phyloP scores from a whole-genome alignment of 2,329 filamentous ascomycete species.

The Thermomyces lanuginosus region DNA sequence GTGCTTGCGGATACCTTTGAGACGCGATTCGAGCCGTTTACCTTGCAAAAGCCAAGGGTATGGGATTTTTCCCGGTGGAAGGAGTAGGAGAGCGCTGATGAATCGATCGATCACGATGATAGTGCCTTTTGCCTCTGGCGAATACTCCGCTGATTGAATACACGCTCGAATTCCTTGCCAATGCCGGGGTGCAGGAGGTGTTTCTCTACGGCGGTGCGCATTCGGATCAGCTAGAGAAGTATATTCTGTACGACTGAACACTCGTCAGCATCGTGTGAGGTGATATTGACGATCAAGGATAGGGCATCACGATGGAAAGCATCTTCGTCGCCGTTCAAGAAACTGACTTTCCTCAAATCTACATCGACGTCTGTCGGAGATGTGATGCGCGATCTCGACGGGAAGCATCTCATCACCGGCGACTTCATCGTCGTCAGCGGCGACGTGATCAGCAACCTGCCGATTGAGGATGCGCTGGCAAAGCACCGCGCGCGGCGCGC shows the following conservation, averaged over 20 bases:
- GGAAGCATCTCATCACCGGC: conserved; percentile 64
- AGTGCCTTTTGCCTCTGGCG: conserved; percentile 85
- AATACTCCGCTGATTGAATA: conserved; percentile 96
- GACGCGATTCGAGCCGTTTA: conserved; percentile 77
- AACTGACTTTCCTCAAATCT: conserved; percentile 71
- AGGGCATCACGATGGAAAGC: conserved; percentile 57
- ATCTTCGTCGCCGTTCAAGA: conserved; percentile 62
- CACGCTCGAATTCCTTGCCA: conserved; percentile 87
- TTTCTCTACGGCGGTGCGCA: conserved; percentile 85
- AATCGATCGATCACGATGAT: conserved; percentile 2
- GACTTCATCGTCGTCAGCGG: conserved; percentile 90
- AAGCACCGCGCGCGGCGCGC: conserved; percentile 66
- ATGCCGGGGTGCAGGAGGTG: conserved; percentile 87
- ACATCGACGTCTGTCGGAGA: conserved; percentile 80
- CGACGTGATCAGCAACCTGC: conserved; percentile 78
- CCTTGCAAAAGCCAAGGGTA: conserved; percentile 74
- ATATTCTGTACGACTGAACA: conserved; percentile 50
- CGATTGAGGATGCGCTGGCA: conserved; percentile 61
- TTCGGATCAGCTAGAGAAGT: conserved; percentile 70
- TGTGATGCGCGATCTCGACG: conserved; percentile 84
- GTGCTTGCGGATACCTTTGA: conserved; percentile 91
- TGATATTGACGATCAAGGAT: conserved; percentile 7
- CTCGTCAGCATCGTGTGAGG: no score
- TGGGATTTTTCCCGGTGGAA: conserved; percentile 11
- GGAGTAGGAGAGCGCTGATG: neutral